Base-by-base conservation (phyloP, 495 filamentous ascomycete species). In the Tuber brumale region DNA sequence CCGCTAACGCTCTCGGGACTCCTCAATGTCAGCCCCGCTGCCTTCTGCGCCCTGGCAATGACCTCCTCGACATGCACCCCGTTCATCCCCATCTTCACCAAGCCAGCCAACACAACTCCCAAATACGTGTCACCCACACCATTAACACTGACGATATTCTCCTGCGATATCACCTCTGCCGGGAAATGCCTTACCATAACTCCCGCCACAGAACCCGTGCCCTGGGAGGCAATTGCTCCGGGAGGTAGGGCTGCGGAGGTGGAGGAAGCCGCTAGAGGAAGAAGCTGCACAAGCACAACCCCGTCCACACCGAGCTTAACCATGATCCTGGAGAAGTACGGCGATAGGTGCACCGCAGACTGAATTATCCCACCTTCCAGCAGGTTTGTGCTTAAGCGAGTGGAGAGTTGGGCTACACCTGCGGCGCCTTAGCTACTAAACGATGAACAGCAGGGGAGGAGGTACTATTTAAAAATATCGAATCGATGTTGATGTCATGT, bases 81-180 rank as follows among this genome's bases (percentile, higher is more conserved):
- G 80, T 81, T 85, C 5, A 84, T 84, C 72, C 37, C 44, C 4
- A 21, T 23, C 42, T 69, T 72, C 23, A 72, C 70, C 14, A 79
- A 23, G 35, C 92, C 92, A 1, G 93, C 90, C 37, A 97, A 85
- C 45, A 97, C 61, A 23, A 93, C 91, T 5, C 95, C 95, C 3
- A 95, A 85, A 78, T 97, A 93, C 0, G 95, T 98, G 85, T 99
- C 95, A 8, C 95, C 95, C 0, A 93, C 94, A 0, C 94, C 95
- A 82, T 97, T 99, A 19, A 97, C 95, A 77, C 92, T 95, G 19
- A 95, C 90, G 7, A 97, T 86, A 43, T 93, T 88, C 23, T 87
- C 83, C 0, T 85, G 79, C 18, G 77, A 72, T 1, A 97, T 85
- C n/a, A 85, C 82, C 84, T 92, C 90, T 3, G 87, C 87, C 0